phyloP scores from a whole-genome alignment of 2,329 filamentous ascomycete genomes.

The Scortechinia acanthostroma region DNA sequence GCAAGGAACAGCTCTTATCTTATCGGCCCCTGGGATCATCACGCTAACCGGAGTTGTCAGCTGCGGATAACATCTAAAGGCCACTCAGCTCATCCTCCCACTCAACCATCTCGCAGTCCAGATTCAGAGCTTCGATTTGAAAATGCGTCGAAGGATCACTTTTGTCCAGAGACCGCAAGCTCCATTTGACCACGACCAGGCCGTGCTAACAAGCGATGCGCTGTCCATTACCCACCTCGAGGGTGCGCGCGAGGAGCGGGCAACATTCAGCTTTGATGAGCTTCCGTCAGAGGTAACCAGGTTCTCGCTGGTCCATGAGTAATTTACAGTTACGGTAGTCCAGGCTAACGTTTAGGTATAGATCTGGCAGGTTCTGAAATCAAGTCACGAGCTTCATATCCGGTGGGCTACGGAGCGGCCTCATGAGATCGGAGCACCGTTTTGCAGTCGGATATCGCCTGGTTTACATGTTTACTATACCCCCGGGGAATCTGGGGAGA shows the following conservation, averaged over 20 bases:
- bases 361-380: constrained; percentile 31
- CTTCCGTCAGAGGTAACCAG: constrained; percentile 50
- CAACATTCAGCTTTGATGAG: constrained; percentile 69
- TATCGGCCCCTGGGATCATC: no score
- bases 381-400: constrained; percentile 63
- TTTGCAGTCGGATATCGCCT: constrained; percentile 68
- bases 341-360: not conserved
- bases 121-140: no score
- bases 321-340: no score
- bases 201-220: not conserved
- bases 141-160: not conserved
- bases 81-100: no score
- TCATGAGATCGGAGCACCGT: constrained; percentile 59
- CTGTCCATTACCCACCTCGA: constrained; percentile 48
- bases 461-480: constrained; percentile 80
- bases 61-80: no score
- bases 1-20: no score
- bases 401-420: constrained; percentile 62
- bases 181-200: not conserved
- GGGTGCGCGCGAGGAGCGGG: constrained; percentile 70
- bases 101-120: no score
- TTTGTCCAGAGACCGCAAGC: not conserved
- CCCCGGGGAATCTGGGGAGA: constrained; percentile 37
- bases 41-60: no score
- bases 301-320: no score